Evolutionary conservation across 805 yeast genomes (phyloP).

Genomic region (Myxozyma kluyveri): DNA sequence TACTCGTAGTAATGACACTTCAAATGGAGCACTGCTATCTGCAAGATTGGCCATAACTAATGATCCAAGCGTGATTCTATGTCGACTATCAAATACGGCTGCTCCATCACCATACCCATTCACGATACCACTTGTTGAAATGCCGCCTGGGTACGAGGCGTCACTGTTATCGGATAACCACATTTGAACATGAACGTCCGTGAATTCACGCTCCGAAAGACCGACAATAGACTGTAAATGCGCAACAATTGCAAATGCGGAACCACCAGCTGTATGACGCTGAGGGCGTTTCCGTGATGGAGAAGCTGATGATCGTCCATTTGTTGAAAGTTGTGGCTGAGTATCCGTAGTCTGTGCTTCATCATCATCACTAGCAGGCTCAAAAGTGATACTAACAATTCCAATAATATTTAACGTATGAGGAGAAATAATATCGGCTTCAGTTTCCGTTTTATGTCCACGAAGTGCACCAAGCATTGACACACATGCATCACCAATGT

Average conservation of each 20-base stretch:
- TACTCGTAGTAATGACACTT: conserved; percentile 12
- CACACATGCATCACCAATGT: conserved; percentile 23
- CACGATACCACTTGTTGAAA: conserved; percentile 23
- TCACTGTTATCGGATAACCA: conserved; percentile 7
- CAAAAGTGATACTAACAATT: conserved; percentile 13
- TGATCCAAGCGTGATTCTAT: conserved; percentile 14
- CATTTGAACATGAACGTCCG: conserved; percentile 30
- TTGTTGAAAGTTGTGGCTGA: neutral
- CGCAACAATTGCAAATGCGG: conserved; percentile 15
- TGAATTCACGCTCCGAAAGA: conserved; percentile 30
- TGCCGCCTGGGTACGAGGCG: conserved; percentile 17
- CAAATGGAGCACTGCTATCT: neutral
- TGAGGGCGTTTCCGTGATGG: too few species aligned
- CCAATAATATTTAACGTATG: conserved; percentile 30
- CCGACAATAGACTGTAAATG: conserved; percentile 21
- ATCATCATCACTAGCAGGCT: conserved; percentile 7
- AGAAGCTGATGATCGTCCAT: neutral
- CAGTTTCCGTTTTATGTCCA: conserved; percentile 8
- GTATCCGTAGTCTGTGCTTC: neutral
- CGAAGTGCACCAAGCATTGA: conserved; percentile 13
- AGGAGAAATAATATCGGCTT: conserved; percentile 31
- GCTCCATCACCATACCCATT: conserved; percentile 27
- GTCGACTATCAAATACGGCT: conserved; percentile 18
- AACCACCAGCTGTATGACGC: neutral
- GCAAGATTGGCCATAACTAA: neutral